Percentiles rank a stretch among this genome's conserved stretches.
Evolutionary conservation across 169 alveolate species (phyloP).

Genomic region (Fabrea salina): DNA sequence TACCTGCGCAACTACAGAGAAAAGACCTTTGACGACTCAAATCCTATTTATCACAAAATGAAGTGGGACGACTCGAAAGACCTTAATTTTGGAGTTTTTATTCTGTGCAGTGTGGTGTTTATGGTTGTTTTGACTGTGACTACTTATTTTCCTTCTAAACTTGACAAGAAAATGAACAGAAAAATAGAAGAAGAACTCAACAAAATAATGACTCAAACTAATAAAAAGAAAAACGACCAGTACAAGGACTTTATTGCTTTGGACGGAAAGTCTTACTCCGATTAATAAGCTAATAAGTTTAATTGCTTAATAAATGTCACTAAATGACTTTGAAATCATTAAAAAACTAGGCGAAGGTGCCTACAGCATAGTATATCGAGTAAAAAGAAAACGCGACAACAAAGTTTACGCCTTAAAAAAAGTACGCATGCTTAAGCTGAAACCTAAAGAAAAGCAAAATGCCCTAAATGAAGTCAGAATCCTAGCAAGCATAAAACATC

Average conservation of each 20-base stretch:
- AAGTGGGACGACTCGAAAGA: not conserved
- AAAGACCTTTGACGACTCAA: not conserved
- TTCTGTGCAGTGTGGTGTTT: too few relatives aligned
- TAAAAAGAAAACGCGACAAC: constrained; percentile 17
- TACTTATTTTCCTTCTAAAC: too few relatives aligned
- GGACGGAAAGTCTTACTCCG: too few relatives aligned
- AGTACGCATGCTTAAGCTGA: constrained; percentile 26
- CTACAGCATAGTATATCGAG: constrained; percentile 32
- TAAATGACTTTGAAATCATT: constrained; percentile 62
- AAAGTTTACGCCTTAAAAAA: constrained; percentile 33
- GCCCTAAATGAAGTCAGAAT: constrained; percentile 45
- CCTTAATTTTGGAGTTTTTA: not conserved
- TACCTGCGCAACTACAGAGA: not conserved
- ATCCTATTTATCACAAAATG: not conserved
- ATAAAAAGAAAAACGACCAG: too few relatives aligned
- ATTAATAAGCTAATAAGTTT: too few relatives aligned
- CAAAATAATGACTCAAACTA: too few relatives aligned
- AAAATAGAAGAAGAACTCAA: too few relatives aligned
- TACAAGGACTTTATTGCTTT: too few relatives aligned
- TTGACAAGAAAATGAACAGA: too few relatives aligned
- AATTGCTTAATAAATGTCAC: too few relatives aligned
- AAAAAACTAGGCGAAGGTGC: constrained; percentile 43
- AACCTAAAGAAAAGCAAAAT: constrained; percentile 36
- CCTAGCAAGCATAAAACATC: constrained; percentile 44
- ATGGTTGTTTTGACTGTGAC: too few relatives aligned